Evolutionary conservation across 2,329 filamentous ascomycete species (phyloP), one percentile per base, ranked within the genome.

Genomic region (Nigrospora osmanthi): DNA sequence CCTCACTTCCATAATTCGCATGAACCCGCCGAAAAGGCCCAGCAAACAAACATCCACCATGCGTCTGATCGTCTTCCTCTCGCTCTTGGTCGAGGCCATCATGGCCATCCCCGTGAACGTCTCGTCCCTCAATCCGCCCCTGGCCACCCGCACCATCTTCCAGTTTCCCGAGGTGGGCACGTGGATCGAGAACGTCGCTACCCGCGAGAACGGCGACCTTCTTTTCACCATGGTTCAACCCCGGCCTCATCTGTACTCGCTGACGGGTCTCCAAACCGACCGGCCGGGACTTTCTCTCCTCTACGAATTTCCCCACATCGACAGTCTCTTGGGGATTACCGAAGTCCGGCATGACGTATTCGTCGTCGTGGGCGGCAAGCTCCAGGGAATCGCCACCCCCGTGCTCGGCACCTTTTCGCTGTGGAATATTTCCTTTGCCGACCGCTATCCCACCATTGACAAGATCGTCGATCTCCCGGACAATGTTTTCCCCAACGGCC

Each of bases 151-250:
- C 33, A 15, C 40, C n/a, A 6, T 54, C 5, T 42, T 44, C 35
- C 48, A 49, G 23, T 42, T 50, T 35, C 43, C 37, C 4, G 15
- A 49, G 14, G 38, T 41, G 3, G 35, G 35, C 10, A 50, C 49
- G 4, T 56, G 51, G 36, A 42, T 60, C 23, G 60, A 64, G 47
- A 63, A 62, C 46, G 50, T 63, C 17, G 58, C 51, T 15, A 47
- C 57, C 19, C 58, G 61, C 31, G 17, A 42, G 32, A 56, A 57
- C 37, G 58, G 59, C 32, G 52, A 54, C 35, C 47, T 61, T 30
- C 47, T 63, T 11, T 43, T 59, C 28, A 63, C 61, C 2, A 49
- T 58, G 19, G 46, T 60, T 42, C 32, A 47, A 9, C 56, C 57
- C 28, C 35, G 50, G 15, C 40, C 57, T 17, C 40, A 58, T 16